A percentile compares a stretch with the other conserved stretches of the same genome.
These are phyloP conservation scores for Tolypocladium sp. DNA, from an alignment of 2,329 filamentous ascomycete genomes.

Conservation along the genomic window DNA sequence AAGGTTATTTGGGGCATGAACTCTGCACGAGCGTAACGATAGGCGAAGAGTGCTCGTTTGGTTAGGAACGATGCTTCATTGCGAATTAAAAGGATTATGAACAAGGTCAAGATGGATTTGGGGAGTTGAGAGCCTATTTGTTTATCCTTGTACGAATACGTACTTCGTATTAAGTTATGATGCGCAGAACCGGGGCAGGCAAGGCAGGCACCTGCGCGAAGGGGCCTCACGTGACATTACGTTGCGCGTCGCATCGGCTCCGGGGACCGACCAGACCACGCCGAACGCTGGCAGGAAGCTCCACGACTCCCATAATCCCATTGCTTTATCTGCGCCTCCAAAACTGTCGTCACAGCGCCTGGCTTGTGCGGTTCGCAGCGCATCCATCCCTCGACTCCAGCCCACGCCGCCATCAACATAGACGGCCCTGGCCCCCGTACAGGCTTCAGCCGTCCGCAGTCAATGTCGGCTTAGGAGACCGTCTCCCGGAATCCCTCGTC, in stretches of 20 bases:
- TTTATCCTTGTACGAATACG: not conserved
- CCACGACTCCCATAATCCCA: not conserved
- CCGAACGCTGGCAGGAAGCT: not conserved
- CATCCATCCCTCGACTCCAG: not conserved
- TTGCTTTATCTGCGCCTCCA: not conserved
- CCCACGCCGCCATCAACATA: not conserved
- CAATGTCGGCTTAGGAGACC: conserved; percentile 15
- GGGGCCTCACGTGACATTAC: conserved; percentile 8
- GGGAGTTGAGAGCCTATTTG: not conserved
- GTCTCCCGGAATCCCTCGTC: conserved; percentile 5
- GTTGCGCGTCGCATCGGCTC: conserved; percentile 5
- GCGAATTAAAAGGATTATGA: too few species aligned
- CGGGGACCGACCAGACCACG: not conserved
- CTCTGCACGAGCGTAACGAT: not conserved
- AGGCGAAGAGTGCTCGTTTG: not conserved
- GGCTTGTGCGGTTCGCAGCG: not conserved
- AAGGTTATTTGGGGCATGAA: not conserved
- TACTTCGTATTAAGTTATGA: too few species aligned
- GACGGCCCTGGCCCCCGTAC: not conserved
- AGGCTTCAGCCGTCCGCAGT: conserved; percentile 4
- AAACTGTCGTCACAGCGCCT: not conserved
- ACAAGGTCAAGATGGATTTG: not conserved
- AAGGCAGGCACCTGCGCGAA: conserved; percentile 2
- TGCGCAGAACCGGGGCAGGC: not conserved
- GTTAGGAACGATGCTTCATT: too few species aligned